Conservation (phyloP, 345 rosid genomes). For the Cardiospermum halicacabum region DNA sequence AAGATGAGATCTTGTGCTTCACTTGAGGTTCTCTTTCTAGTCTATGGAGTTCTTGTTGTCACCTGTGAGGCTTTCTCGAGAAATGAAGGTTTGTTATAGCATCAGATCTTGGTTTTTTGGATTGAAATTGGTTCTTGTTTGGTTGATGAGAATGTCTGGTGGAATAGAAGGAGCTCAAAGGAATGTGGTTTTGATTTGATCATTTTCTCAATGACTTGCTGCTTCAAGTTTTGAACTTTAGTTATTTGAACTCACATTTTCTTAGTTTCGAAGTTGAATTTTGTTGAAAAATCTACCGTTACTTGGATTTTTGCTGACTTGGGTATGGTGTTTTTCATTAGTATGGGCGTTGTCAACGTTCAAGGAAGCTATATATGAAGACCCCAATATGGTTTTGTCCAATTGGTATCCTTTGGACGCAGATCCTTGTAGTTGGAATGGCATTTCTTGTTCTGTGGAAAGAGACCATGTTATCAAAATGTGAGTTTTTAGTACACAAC, state of each 20-base stretch:
- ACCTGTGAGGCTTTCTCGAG: slow-evolving; percentile 43
- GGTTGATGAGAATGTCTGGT: slow-evolving; percentile 20
- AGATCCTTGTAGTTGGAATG: slow-evolving; percentile 88
- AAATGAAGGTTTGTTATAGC: slow-evolving; percentile 59
- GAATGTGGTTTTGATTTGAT: not conserved
- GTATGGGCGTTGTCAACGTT: slow-evolving; percentile 69
- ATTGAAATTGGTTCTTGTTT: slow-evolving; percentile 11
- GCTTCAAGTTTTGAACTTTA: not conserved
- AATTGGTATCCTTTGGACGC: slow-evolving; percentile 77
- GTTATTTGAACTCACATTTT: not conserved
- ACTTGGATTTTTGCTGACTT: slow-evolving; percentile 17
- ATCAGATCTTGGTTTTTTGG: slow-evolving; percentile 52
- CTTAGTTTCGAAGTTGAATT: not conserved
- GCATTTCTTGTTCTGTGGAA: slow-evolving; percentile 49
- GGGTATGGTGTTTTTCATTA: slow-evolving; percentile 21
- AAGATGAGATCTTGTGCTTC: slow-evolving; percentile 39
- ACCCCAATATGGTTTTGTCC: slow-evolving; percentile 69
- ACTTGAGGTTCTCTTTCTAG: slow-evolving; percentile 35
- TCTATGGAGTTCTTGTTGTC: slow-evolving; percentile 39
- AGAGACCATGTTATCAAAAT: slow-evolving; percentile 75
- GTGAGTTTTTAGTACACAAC: slow-evolving; percentile 38
- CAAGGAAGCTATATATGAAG: slow-evolving; percentile 87
- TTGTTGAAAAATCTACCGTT: not conserved
- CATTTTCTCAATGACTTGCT: not conserved
- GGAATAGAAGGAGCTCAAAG: slow-evolving; percentile 7